Base-by-base conservation (phyloP, 306 rosid species). In the Rubus parviflorus region DNA sequence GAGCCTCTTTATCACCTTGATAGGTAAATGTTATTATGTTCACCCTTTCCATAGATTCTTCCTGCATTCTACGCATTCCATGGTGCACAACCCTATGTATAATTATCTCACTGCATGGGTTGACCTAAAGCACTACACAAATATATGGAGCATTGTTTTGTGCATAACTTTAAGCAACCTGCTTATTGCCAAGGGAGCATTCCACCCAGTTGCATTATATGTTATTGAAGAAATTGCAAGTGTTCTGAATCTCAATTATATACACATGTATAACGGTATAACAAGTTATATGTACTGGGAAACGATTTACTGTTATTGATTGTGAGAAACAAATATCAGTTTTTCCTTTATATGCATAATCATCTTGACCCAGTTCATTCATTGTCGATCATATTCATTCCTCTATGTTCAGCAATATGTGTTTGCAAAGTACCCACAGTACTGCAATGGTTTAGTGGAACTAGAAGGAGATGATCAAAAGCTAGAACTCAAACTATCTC, bases 1-100 rank as follows among this genome's bases (percentile, higher is more conserved):
- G 99, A 96, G 83, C 99, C 99, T 75, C 98, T 96, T 73, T 96
- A 92, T 75, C 96, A 85, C 77, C 96, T 96, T 77, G 96, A 96
- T 82, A 89, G 99, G 99, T 96, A 62, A n/a, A 48, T 20, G 60
- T 60, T 16, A 53, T 16, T 51, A 3, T n/a, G 43, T 45, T 43
- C 4, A 6, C 60, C 48, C 6, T 75, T 15, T 12, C 5, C 57
- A 17, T 42, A 15, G 14, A 15, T 37, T 65, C 23, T 53, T 7
- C 2, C 30, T 53, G 22, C 25, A 52, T 20, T 20, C n/a, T 53
- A 7, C 15, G 3, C 13, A 6, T 30, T 17, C 46, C 22, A 35
- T 38, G 54, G 8, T 47, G 56, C 22, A 23, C 49, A 42, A 5
- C 15, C 25, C 68, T 47, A 25, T 58, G 10, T 11, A 12, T 25